Percentiles rank a stretch among this genome's conserved stretches.
Evolutionary conservation across 768 basidiomycete species (phyloP).

Genomic region (Tricholoma flavovirens): DNA sequence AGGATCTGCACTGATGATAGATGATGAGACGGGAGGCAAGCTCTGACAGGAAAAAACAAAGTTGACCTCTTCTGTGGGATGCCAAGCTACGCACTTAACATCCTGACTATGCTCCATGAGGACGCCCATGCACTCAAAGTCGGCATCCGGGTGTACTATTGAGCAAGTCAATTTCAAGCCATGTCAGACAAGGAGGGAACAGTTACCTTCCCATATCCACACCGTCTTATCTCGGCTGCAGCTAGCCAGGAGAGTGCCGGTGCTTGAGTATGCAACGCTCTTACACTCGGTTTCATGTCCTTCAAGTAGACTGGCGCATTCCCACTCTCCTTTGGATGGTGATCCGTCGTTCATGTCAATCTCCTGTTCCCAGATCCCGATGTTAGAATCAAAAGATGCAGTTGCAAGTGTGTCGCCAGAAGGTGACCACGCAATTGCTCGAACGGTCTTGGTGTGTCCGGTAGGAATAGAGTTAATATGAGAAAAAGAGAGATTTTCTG

Average conservation of each 20-base stretch:
- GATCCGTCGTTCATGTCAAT: conserved; percentile 31
- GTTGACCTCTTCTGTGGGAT: conserved; percentile 86
- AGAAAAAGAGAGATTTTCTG: conserved; percentile 36
- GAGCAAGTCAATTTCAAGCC: conserved; percentile 2
- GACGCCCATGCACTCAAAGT: conserved; percentile 93
- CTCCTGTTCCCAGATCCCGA: conserved; percentile 85
- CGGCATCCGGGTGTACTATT: conserved; percentile 84
- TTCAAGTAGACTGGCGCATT: conserved; percentile 80
- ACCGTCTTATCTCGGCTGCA: conserved; percentile 97
- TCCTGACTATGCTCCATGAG: conserved; percentile 97
- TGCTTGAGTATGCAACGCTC: conserved; percentile 74
- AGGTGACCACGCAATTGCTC: conserved; percentile 84
- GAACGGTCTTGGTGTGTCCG: conserved; percentile 83
- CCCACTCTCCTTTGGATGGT: conserved; percentile 60
- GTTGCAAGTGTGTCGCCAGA: conserved; percentile 83
- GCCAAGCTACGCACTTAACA: conserved; percentile 93
- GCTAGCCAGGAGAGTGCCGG: conserved; percentile 82
- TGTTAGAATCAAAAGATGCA: conserved; percentile 89
- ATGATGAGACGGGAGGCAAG: conserved; percentile 11
- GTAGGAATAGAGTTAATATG: conserved; percentile 67
- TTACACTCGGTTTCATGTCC: conserved; percentile 99
- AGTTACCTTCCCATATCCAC: conserved; percentile 95
- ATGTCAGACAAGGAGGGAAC: neutral
- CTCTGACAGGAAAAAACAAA: conserved; percentile 10
- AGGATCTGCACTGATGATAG: conserved; percentile 59